These are phyloP conservation scores for Penicillium corylophilum DNA, from an alignment of 2,329 filamentous ascomycete species.

Conservation along the genomic window DNA sequence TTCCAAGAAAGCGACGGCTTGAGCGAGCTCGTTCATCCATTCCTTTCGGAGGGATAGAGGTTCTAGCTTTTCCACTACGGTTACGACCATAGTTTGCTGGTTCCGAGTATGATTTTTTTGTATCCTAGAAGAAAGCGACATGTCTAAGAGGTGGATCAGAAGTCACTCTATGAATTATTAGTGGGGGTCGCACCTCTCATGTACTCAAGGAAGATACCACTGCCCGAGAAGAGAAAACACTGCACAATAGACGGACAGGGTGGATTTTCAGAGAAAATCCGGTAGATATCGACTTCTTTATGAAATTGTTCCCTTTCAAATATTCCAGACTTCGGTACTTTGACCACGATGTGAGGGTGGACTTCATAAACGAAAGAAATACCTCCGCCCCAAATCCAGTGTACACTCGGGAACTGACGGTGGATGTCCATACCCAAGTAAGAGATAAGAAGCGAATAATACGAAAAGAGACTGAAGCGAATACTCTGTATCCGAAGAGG, in stretches of 20 bases:
- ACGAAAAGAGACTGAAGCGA: not conserved
- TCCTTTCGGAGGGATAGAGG: slow-evolving; percentile 25
- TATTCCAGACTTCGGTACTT: slow-evolving; percentile 26
- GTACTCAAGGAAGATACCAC: slow-evolving; percentile 24
- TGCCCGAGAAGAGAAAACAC: slow-evolving; percentile 22
- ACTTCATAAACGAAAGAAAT: slow-evolving; percentile 32
- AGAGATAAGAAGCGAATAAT: not conserved
- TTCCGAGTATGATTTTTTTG: slow-evolving; percentile 26
- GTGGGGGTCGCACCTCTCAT: slow-evolving; percentile 26
- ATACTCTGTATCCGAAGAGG: not conserved
- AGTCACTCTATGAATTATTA: not conserved
- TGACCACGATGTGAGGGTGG: slow-evolving; percentile 30
- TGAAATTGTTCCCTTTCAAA: slow-evolving; percentile 27
- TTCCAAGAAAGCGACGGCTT: slow-evolving; percentile 33
- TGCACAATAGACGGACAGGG: slow-evolving; percentile 26
- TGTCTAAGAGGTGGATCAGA: slow-evolving; percentile 21
- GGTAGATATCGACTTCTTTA: slow-evolving; percentile 28
- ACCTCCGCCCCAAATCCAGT: slow-evolving; percentile 28
- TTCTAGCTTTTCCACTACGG: slow-evolving; percentile 27
- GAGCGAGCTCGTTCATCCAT: slow-evolving; percentile 35
- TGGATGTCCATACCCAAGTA: slow-evolving; percentile 1
- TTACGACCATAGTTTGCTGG: slow-evolving; percentile 21
- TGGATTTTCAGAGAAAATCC: slow-evolving; percentile 20
- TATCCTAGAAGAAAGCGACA: slow-evolving; percentile 8
- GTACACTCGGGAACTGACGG: slow-evolving; percentile 10